Base-by-base conservation (phyloP, 805 yeast genomes). In the Pichia membranifaciens region DNA sequence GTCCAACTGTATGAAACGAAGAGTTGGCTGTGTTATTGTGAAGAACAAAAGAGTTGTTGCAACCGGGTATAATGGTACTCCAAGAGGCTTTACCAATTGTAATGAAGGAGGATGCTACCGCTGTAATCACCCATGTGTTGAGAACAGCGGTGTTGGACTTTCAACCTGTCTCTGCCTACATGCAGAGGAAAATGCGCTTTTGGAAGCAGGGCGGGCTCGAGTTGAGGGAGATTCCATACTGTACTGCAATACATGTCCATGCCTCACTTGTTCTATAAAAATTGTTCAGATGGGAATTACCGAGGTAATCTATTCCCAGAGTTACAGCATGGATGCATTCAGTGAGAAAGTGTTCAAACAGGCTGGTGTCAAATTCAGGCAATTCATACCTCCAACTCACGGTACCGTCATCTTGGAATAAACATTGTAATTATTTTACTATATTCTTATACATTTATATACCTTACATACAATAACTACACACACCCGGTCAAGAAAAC, bases 61-160 rank as follows among this genome's bases (percentile, higher is more conserved):
- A 2, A 93, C 99, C 0, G 99, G 99, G 0, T 93, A 93, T 66
- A 93, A 93, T 59, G 99, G 99, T 2, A 93, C 99, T 0, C 98
- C 99, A 10, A 74, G 96, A 37, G 87, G 89, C 50, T 67, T 88
- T 57, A 70, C 72, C 22, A 93, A 93, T 58, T 93, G 99, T 67
- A 90, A 87, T 59, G 91, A 88, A 57, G 99, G 99, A 20, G 99
- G 99, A 1, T 93, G 99, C 65, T 66, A 78, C 4, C 71, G 99
- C 35, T 93, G 99, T 64, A 93, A 93, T 58, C 68, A 75, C 22
- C 90, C 84, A 7, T 72, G 72, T 44, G 22, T 21, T 10, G 43
- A 42, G 22, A 73, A 75, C 0, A 61, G 72, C 33, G 95, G 96
- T 2, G 72, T 78, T 2, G 79, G 75, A 1, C 68, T 91, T 34